Percentiles rank a stretch among this genome's conserved stretches.
phyloP scores from a whole-genome alignment of 805 yeast genomes.

The Lachancea quebecensis region DNA sequence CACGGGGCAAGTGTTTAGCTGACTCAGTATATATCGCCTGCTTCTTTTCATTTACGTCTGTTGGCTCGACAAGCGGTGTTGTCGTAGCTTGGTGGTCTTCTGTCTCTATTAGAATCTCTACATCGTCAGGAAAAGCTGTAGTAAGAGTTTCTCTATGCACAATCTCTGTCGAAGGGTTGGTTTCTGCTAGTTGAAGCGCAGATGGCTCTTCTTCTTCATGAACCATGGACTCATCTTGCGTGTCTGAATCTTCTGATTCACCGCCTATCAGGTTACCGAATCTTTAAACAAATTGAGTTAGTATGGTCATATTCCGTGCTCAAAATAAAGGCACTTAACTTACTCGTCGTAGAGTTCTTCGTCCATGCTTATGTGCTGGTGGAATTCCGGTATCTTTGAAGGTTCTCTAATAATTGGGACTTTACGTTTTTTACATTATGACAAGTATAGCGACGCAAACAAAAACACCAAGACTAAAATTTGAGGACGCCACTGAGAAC shows the following conservation, averaged over 20 bases:
- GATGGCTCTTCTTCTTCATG: conserved; percentile 1
- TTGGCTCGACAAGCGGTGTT: conserved; percentile 62
- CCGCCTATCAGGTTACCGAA: conserved; percentile 61
- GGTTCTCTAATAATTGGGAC: too few relatives aligned
- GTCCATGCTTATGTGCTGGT: conserved; percentile 35
- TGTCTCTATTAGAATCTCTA: conserved; percentile 56
- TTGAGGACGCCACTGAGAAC: too few relatives aligned
- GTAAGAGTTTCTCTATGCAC: conserved; percentile 9
- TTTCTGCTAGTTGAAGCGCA: neutral
- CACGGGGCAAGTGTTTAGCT: conserved; percentile 42
- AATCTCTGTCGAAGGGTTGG: neutral
- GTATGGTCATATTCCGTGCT: too few relatives aligned
- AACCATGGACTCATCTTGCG: conserved; percentile 21
- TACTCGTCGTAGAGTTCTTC: conserved; percentile 72
- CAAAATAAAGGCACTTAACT: conserved; percentile 10
- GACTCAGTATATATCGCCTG: conserved; percentile 15
- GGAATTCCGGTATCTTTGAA: too few relatives aligned
- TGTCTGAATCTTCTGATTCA: conserved; percentile 38
- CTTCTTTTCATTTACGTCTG: conserved; percentile 32
- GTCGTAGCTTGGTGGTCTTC: conserved; percentile 44
- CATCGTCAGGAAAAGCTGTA: conserved; percentile 52
- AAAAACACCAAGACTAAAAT: too few relatives aligned
- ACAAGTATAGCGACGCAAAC: too few relatives aligned
- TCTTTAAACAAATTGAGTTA: conserved; percentile 12
- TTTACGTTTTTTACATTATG: too few relatives aligned